Evolutionary conservation across 139 green algal genomes (phyloP).

Genomic region (Pycnococcus provasolii): DNA sequence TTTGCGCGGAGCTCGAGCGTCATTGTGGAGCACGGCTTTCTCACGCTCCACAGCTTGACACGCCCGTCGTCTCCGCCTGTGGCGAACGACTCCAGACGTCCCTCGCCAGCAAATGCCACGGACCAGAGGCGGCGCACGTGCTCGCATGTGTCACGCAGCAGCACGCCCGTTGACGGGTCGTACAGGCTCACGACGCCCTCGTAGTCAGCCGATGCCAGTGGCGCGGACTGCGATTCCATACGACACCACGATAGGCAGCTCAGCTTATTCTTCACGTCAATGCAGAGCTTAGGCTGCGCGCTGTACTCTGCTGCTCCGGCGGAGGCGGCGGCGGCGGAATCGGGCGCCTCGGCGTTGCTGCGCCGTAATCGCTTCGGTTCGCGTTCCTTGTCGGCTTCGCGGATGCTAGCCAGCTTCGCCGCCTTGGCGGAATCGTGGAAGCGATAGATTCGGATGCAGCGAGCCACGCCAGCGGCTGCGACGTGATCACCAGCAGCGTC

Average conservation of each 20-base stretch:
- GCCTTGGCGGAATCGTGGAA: neutral
- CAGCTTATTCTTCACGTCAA: slow-evolving; percentile 46
- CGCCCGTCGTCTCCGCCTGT: slow-evolving; percentile 75
- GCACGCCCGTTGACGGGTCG: slow-evolving; percentile 34
- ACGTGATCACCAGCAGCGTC: slow-evolving; percentile 61
- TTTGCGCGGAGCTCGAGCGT: slow-evolving; percentile 67
- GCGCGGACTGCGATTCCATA: neutral
- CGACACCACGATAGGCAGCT: slow-evolving; percentile 58
- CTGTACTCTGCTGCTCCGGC: neutral
- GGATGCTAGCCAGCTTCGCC: slow-evolving; percentile 15
- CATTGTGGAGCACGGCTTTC: slow-evolving; percentile 32
- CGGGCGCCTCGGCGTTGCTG: neutral
- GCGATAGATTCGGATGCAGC: slow-evolving; percentile 45
- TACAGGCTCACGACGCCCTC: slow-evolving; percentile 64
- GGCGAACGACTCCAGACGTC: slow-evolving; percentile 48
- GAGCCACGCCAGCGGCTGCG: slow-evolving; percentile 67
- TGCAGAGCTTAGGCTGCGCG: no score
- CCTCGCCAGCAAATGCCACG: slow-evolving; percentile 60
- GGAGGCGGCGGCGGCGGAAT: slow-evolving; percentile 43
- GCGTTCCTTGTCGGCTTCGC: slow-evolving; percentile 7
- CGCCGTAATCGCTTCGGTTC: neutral
- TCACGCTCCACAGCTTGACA: slow-evolving; percentile 40
- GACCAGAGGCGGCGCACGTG: slow-evolving; percentile 84
- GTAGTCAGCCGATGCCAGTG: slow-evolving; percentile 66
- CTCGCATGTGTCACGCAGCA: slow-evolving; percentile 64